phyloP scores from a whole-genome alignment of 495 filamentous ascomycete genomes.

The Neurospora sp. region DNA sequence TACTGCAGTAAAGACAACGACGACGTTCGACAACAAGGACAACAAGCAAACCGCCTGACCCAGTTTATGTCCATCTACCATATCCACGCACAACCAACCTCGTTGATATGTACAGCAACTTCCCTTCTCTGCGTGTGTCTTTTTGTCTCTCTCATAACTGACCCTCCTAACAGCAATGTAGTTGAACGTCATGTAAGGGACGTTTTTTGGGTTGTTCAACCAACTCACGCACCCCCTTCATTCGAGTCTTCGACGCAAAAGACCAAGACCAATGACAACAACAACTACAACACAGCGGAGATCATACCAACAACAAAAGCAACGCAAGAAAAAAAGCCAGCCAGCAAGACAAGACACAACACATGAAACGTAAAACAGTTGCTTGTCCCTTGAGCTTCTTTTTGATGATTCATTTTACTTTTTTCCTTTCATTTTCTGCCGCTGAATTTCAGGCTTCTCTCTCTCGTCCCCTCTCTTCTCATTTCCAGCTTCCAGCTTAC shows the following conservation, averaged over 20 bases:
- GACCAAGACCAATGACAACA: background rate
- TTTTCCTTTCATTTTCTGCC: background rate
- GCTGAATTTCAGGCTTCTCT: background rate
- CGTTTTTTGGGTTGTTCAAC: background rate
- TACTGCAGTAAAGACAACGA: background rate
- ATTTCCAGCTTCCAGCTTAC: background rate
- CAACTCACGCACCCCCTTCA: background rate
- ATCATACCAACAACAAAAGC: background rate
- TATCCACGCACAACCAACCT: background rate
- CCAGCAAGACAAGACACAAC: background rate
- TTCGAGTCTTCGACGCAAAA: background rate
- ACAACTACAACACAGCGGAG: background rate
- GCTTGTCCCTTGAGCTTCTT: background rate
- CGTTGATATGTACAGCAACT: background rate
- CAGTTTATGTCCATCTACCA: background rate
- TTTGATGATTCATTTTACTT: background rate
- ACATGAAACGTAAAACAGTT: background rate
- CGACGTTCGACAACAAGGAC: background rate
- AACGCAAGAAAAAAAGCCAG: background rate
- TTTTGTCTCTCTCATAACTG: background rate
- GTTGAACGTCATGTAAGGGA: background rate
- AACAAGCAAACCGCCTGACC: background rate
- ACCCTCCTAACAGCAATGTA: background rate
- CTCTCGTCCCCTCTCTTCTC: too few species aligned
- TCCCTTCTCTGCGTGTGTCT: background rate